Evolutionary conservation across 2,329 filamentous ascomycete genomes (phyloP).

Genomic region (Trichophyton verrucosum): DNA sequence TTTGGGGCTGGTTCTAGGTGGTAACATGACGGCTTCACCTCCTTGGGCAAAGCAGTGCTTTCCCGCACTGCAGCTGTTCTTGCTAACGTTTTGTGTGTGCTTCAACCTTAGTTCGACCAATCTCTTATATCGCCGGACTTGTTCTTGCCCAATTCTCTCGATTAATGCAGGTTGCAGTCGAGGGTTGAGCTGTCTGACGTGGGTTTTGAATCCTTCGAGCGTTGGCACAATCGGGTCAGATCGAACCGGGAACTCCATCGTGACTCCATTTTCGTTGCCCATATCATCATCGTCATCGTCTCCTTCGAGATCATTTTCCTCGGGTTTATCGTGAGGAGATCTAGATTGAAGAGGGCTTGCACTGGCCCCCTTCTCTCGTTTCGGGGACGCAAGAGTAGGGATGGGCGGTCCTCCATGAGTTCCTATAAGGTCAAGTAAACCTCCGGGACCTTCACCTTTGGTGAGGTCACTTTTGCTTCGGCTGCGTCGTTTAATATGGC

Average conservation of each 20-base stretch:
- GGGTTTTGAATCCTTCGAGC: slow-evolving; percentile 60
- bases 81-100: slow-evolving; percentile 50
- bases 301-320: slow-evolving; percentile 40
- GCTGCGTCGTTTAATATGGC: slow-evolving; percentile 35
- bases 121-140: slow-evolving; percentile 65
- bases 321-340: slow-evolving; percentile 20
- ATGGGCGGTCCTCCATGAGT: slow-evolving; percentile 48
- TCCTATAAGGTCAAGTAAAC: slow-evolving; percentile 44
- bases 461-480: slow-evolving; percentile 48
- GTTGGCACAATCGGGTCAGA: slow-evolving; percentile 60
- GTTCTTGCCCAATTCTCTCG: slow-evolving; percentile 71
- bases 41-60: slow-evolving; percentile 54
- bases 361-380: slow-evolving; percentile 20
- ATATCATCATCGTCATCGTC: slow-evolving; percentile 50
- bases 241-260: slow-evolving; percentile 48
- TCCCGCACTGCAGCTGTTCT: slow-evolving; percentile 47
- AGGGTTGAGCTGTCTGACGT: slow-evolving; percentile 65
- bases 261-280: slow-evolving; percentile 48
- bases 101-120: slow-evolving; percentile 58
- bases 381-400: slow-evolving; percentile 41
- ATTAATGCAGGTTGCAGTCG: slow-evolving; percentile 55
- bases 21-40: slow-evolving; percentile 51
- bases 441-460: slow-evolving; percentile 26
- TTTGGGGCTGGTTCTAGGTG: slow-evolving; percentile 41
- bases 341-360: slow-evolving; percentile 13